Evolutionary conservation across 257 asterid species (phyloP), one percentile per base, ranked within the genome.

Genomic region (Lycium barbarum): DNA sequence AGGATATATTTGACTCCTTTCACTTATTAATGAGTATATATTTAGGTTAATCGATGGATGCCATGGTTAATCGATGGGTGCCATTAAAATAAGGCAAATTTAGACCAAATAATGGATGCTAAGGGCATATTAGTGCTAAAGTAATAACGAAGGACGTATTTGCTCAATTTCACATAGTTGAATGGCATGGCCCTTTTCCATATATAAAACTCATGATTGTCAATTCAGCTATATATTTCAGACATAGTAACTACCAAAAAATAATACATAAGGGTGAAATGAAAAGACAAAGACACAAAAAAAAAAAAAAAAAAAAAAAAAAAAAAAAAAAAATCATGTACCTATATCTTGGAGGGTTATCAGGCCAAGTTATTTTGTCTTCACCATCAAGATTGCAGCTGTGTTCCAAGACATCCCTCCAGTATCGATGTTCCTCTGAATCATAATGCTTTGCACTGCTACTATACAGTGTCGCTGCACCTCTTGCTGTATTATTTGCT

Each of bases 261-360:
- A 5, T 59, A 59, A 59, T 17, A 18, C 13, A n/a, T 61, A 62
- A 20, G 36, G 68, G 36, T 62, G 14, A 62, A 20, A 62, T 62
- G 2, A 20, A n/a, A 14, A 3, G 20, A 14, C 1, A 2, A 68
- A n/a, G n/a, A n/a, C n/a, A n/a, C n/a, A n/a, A n/a, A n/a, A n/a
- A n/a, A n/a, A n/a, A n/a, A n/a, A n/a, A n/a, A n/a, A n/a, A n/a
- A 26, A 26, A 26, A 26, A 68, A 6, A 9, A 17, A 12, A 3
- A 45, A 18, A 36, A 26, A 40, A 40, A 40, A 40, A 5, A 2
- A 18, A 1, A 3, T 9, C 9, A 71, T 17, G 80, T 72, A 79
- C 87, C 84, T 36, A 63, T 84, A 84, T 26, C 80, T 54, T 17
- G 51, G 18, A 78, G 84, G 84, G 18, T 84, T 84, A 26, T 79